These are phyloP conservation scores for Kalaharituber pfeilii DNA, from an alignment of 2,329 filamentous ascomycete genomes.

Conservation along the genomic window DNA sequence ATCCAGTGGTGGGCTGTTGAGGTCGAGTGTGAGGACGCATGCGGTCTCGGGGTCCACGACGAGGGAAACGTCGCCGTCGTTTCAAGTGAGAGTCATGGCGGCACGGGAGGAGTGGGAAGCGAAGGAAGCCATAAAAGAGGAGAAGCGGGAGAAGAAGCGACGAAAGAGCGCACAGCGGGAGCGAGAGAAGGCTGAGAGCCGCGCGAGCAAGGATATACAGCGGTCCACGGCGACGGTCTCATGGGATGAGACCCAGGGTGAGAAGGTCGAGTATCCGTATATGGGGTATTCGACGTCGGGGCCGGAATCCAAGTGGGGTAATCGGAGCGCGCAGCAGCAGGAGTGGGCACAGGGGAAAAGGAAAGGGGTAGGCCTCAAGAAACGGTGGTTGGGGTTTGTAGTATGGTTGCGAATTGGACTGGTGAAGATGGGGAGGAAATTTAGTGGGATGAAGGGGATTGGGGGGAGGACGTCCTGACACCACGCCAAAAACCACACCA, in stretches of 20 bases:
- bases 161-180: conserved; percentile 15
- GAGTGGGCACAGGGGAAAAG: neutral
- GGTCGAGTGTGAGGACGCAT: neutral
- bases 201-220: neutral
- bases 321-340: neutral
- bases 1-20: conserved; percentile 7
- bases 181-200: neutral
- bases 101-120: conserved; percentile 18
- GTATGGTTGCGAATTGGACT: conserved; percentile 19
- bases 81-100: conserved; percentile 15
- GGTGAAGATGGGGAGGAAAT: conserved; percentile 17
- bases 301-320: neutral
- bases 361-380: conserved; percentile 10
- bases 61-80: conserved; percentile 13
- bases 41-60: neutral
- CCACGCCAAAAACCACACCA: too few species aligned
- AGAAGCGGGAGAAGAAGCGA: conserved; percentile 18
- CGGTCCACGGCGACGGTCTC: neutral
- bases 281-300: neutral
- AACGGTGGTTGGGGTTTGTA: conserved; percentile 17
- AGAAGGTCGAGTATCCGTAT: neutral
- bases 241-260: neutral
- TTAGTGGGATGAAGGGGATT: conserved; percentile 6
- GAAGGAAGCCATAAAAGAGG: conserved; percentile 20
- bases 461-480: too few species aligned